Base-by-base conservation (phyloP, 768 basidiomycete genomes). In the Erythrobasidium yunnanense region DNA sequence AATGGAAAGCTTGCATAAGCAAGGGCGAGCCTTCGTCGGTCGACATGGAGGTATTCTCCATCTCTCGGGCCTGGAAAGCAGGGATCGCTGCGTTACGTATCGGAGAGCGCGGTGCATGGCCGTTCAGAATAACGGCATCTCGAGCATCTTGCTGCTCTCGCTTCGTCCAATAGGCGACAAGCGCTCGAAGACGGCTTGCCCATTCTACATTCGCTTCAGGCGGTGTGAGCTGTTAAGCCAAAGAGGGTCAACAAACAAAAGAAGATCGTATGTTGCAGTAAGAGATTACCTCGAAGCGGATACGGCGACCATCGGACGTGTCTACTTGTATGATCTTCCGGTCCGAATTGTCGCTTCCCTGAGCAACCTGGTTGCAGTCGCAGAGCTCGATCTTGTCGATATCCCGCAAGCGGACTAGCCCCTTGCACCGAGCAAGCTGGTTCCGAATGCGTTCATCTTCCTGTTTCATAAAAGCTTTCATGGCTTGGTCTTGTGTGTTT, bases 121-220 rank as follows among this genome's bases (percentile, higher is more conserved):
- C 6, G 46, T 25, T 1, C 22, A 18, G 20, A 49, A 15, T 22
- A 65, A 30, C 52, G 33, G 52, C 27, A 32, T n/a, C 49, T 32
- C 51, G 49, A 4, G 63, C 63, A 65, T 65, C 63, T 13, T 38
- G 32, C 25, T 30, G 27, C 32, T 54, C 49, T 2, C 63, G 22
- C 18, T 5, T 34, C 18, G 49, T 52, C 63, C 63, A 65, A 27
- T 54, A 65, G 2, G 35, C 29, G 7, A 51, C 49, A 18, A 65
- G 32, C 18, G 30, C 34, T 32, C 15, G 22, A 2, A 65, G 32
- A 8, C 63, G 25, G 4, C 49, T 35, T 17, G 45, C 50, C 63
- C 63, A 65, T 54, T 65, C 63, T 17, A 32, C 5, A 11, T 4
- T 22, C 23, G 32, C 55, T 13, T 49, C 55, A 6, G 6, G 6